Conservation (phyloP, 2,329 filamentous ascomycete species). For the Blastomyces emzantsi region DNA sequence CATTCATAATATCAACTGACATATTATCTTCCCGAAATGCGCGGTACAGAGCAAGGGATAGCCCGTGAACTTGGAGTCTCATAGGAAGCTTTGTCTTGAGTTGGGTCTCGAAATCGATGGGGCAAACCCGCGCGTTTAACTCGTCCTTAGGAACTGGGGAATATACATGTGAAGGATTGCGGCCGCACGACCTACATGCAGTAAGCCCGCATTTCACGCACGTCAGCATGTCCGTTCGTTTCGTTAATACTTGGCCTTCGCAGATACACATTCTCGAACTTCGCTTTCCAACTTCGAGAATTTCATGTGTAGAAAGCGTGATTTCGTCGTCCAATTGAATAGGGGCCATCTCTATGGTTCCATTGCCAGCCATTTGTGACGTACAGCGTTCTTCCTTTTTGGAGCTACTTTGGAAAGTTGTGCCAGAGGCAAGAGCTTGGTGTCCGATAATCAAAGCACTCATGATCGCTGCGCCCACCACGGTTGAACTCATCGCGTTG, state of each 20-base stretch:
- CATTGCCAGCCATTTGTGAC: conserved; percentile 8
- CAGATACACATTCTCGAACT: conserved; percentile 48
- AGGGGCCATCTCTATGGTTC: conserved; percentile 14
- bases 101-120: conserved; percentile 37
- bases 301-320: conserved; percentile 13
- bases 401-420: background rate
- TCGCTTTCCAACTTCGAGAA: conserved; percentile 20
- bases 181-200: conserved; percentile 45
- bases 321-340: conserved; percentile 12
- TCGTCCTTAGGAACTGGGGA: conserved; percentile 16
- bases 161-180: conserved; percentile 47
- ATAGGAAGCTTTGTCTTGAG: conserved; percentile 39
- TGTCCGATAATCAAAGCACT: conserved; percentile 45
- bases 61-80: conserved; percentile 29
- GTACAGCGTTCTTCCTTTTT: background rate
- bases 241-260: conserved; percentile 41
- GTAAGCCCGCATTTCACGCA: conserved; percentile 49
- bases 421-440: conserved; percentile 23
- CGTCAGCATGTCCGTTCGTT: conserved; percentile 33
- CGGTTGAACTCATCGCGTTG: conserved; percentile 70
- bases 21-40: conserved; percentile 11
- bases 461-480: conserved; percentile 56
- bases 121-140: conserved; percentile 32
- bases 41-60: conserved; percentile 22
- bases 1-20: conserved; percentile 3